phyloP scores from a whole-genome alignment of 768 basidiomycete species.

The Suillus lakei region DNA sequence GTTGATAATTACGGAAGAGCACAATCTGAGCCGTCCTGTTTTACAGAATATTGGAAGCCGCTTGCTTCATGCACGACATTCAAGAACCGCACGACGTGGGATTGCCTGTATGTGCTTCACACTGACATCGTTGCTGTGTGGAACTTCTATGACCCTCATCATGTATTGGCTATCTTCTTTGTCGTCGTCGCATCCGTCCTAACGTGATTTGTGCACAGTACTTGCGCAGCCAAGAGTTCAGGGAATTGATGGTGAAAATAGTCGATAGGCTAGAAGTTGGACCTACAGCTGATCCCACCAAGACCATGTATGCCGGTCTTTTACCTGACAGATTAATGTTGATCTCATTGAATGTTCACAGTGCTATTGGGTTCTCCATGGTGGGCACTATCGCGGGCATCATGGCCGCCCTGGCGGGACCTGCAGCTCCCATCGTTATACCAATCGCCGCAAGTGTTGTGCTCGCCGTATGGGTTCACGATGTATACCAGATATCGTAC shows the following conservation, averaged over 20 bases:
- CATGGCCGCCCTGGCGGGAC: neutral
- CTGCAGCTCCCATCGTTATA: neutral
- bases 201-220: too few relatives aligned
- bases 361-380: neutral
- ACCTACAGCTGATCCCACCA: neutral
- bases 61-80: too few relatives aligned
- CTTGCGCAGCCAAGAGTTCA: too few relatives aligned
- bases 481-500: neutral
- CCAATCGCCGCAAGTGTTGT: neutral
- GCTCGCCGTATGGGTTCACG: neutral
- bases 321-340: neutral
- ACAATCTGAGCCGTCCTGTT: too few relatives aligned
- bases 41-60: too few relatives aligned
- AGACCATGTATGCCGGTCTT: neutral
- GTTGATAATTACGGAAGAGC: too few relatives aligned
- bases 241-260: constrained; percentile 13
- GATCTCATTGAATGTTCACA: neutral
- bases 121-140: too few relatives aligned
- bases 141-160: too few relatives aligned
- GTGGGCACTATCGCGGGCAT: neutral
- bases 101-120: too few relatives aligned
- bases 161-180: too few relatives aligned
- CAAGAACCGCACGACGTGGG: too few relatives aligned
- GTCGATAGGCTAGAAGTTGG: neutral
- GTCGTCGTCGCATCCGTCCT: too few relatives aligned